These are phyloP conservation scores for Syncephalastrum contaminatum DNA, from an alignment of 371 early-diverging fungal genomes.

Conservation along the genomic window DNA sequence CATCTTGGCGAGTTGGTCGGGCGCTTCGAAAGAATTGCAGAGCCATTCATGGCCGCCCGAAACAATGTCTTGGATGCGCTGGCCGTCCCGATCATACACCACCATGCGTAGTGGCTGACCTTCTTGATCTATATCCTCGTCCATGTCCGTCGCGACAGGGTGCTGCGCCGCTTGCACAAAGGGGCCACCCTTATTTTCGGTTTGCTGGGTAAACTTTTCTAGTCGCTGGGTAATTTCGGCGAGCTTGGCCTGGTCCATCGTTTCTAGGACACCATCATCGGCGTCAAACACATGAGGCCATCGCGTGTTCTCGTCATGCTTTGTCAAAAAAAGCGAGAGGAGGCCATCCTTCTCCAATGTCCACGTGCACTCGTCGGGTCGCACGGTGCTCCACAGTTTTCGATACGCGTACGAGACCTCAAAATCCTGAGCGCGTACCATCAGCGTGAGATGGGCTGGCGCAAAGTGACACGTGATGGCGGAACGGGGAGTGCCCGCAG, in stretches of 20 bases:
- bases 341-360: slow-evolving; percentile 62
- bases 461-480: slow-evolving; percentile 61
- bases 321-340: slow-evolving; percentile 70
- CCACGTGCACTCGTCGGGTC: slow-evolving; percentile 69
- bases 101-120: slow-evolving; percentile 51
- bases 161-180: slow-evolving; percentile 35
- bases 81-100: slow-evolving; percentile 35
- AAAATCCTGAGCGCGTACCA: slow-evolving; percentile 29
- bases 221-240: slow-evolving; percentile 58
- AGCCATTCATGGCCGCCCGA: slow-evolving; percentile 56
- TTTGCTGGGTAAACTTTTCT: slow-evolving; percentile 64
- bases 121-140: slow-evolving; percentile 71
- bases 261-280: slow-evolving; percentile 76
- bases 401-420: slow-evolving; percentile 32
- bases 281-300: slow-evolving; percentile 77
- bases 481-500: slow-evolving; percentile 44
- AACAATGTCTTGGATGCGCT: slow-evolving; percentile 33
- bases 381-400: slow-evolving; percentile 46
- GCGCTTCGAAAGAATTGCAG: slow-evolving; percentile 35
- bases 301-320: slow-evolving; percentile 56
- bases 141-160: slow-evolving; percentile 57
- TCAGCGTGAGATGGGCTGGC: slow-evolving; percentile 43
- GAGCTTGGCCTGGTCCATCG: slow-evolving; percentile 63
- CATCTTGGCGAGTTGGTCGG: slow-evolving; percentile 40
- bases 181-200: slow-evolving; percentile 12